Percentiles rank a stretch among this genome's conserved stretches.
phyloP scores from a whole-genome alignment of 2,329 filamentous ascomycete genomes.

The Aspergillus tanneri region DNA sequence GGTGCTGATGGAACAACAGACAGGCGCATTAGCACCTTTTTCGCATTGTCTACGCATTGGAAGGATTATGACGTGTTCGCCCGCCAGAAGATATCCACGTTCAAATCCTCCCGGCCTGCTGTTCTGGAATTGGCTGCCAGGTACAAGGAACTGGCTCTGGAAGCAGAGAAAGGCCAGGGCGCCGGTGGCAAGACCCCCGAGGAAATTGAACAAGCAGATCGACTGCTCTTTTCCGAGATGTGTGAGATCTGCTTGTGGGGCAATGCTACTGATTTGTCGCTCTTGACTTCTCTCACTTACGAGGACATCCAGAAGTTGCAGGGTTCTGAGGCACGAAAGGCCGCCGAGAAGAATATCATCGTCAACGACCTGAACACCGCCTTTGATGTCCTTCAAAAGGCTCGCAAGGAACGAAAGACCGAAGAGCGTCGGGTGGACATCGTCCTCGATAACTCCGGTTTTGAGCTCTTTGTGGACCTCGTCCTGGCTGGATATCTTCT shows the following conservation, averaged over 20 bases:
- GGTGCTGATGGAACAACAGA: conserved; percentile 35
- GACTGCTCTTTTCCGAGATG: conserved; percentile 84
- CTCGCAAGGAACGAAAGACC: conserved; percentile 61
- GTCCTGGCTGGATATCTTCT: conserved; percentile 89
- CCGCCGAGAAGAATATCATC: conserved; percentile 85
- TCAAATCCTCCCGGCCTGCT: conserved; percentile 84
- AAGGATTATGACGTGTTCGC: conserved; percentile 86
- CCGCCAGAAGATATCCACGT: conserved; percentile 86
- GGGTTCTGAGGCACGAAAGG: conserved; percentile 80
- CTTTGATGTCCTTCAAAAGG: conserved; percentile 66
- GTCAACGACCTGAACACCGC: conserved; percentile 77
- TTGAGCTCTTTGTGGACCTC: conserved; percentile 94
- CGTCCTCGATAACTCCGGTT: conserved; percentile 94
- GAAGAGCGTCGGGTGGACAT: conserved; percentile 80
- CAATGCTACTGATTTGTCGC: conserved; percentile 90
- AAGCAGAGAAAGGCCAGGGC: conserved; percentile 60
- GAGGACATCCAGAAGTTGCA: conserved; percentile 97
- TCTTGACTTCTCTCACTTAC: conserved; percentile 85
- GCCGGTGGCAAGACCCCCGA: conserved; percentile 31
- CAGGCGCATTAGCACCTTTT: conserved; percentile 76
- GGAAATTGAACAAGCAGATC: conserved; percentile 66
- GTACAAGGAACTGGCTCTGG: conserved; percentile 70
- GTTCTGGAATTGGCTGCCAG: conserved; percentile 77
- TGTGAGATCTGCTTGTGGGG: conserved; percentile 97
- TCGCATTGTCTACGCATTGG: conserved; percentile 77